Base-by-base conservation (phyloP, 78 protist species). In the Polysphondylium violaceum region DNA sequence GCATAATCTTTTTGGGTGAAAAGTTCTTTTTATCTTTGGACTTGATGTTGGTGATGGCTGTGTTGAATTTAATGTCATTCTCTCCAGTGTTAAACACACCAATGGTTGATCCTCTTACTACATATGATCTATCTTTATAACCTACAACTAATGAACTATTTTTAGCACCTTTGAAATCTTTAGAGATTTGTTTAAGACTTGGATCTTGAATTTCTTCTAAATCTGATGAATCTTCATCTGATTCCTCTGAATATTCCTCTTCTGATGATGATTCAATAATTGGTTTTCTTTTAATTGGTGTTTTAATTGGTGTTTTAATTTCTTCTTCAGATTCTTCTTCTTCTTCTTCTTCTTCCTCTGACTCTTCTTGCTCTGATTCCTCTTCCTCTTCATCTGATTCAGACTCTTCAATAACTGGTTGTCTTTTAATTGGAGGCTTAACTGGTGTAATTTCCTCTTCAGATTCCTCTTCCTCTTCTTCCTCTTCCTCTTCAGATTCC, bases 31-130 rank as follows among this genome's bases (percentile, higher is more conserved):
- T 90, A n/a, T 83, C 47, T 43, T 73, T 75, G n/a, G 40, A 47
- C 17, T 69, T 78, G n/a, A 88, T 69, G 17, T 72, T 58, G 8
- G 79, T 50, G 12, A 88, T 88, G 5, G 78, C 71, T 0, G 87
- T 75, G n/a, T 74, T 73, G n/a, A 88, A 65, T 61, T 91, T 65
- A 17, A 83, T 87, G 9, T 67, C 87, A 43, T 73, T 60, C 3
- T 91, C 95, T 29, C 67, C 89, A 7, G 76, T 81, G 51, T 43
- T 74, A 47, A 91, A 91, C n/a, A 91, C 95, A 60, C 95, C 95
- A 74, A 91, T 78, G 0, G 75, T 79, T 21, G 95, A 91, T 2
- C 95, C 95, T 61, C 95, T 40, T 17, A 85, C 78, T 21, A 91
- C 89, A 53, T 51, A 91, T 58, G 95, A 75, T 44, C 88, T 25